A percentile compares a stretch with the other conserved stretches of the same genome.
Conservation (phyloP, 257 asterid species). For the Forsythia suspensa region DNA sequence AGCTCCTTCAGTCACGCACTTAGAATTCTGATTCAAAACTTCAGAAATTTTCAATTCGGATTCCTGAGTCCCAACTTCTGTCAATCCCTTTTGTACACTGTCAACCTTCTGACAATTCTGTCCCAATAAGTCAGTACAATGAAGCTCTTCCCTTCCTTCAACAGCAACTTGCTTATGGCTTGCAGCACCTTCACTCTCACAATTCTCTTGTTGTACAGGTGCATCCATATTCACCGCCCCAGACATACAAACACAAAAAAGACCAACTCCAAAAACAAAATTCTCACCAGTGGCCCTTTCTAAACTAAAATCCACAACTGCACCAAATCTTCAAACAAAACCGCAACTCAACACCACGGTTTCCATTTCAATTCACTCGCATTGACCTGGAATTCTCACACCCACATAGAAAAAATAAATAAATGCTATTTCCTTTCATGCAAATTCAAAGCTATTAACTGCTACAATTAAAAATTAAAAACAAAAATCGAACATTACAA, state of each 20-base stretch:
- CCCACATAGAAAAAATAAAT: constrained; percentile 9
- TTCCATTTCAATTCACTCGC: constrained; percentile 10
- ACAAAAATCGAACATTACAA: not conserved
- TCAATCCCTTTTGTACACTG: constrained; percentile 20
- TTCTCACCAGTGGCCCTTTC: not conserved
- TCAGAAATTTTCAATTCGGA: constrained; percentile 20
- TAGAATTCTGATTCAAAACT: constrained; percentile 21
- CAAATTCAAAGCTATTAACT: constrained; percentile 19
- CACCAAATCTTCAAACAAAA: constrained; percentile 14
- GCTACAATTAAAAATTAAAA: not conserved
- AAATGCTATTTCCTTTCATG: constrained; percentile 15
- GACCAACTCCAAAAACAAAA: constrained; percentile 1
- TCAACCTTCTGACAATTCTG: constrained; percentile 14
- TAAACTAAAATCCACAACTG: constrained; percentile 7
- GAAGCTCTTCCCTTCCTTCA: constrained; percentile 16
- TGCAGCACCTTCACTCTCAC: constrained; percentile 5
- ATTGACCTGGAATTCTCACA: constrained; percentile 24
- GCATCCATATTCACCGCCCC: constrained; percentile 29
- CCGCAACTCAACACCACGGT: constrained; percentile 12
- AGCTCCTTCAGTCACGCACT: constrained; percentile 10
- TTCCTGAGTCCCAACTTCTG: constrained; percentile 28
- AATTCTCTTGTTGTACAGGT: constrained; percentile 12
- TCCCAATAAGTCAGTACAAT: constrained; percentile 18
- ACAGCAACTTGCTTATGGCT: constrained; percentile 23
- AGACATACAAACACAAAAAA: not conserved